These are phyloP conservation scores for Heterobasidion parviporum DNA, from an alignment of 1,284 basidiomycete species.

Conservation along the genomic window DNA sequence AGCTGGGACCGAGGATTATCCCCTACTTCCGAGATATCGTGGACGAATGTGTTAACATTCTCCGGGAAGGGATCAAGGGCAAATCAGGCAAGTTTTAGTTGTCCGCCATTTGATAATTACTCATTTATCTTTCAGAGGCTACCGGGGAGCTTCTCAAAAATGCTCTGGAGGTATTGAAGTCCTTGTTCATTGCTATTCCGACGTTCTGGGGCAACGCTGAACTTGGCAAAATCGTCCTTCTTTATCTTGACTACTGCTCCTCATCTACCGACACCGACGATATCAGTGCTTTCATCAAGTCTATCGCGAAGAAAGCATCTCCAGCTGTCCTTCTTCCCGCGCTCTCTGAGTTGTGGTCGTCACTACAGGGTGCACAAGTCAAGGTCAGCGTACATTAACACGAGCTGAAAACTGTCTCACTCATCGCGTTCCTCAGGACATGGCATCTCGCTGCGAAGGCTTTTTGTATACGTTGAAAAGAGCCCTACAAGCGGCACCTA, in stretches of 20 bases:
- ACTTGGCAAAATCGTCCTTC: constrained; percentile 42
- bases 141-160: constrained; percentile 22
- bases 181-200: constrained; percentile 53
- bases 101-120: neutral
- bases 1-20: constrained; percentile 81
- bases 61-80: constrained; percentile 34
- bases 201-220: constrained; percentile 67
- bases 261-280: constrained; percentile 18
- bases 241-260: constrained; percentile 43
- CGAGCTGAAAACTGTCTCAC: neutral
- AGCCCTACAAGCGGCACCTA: constrained; percentile 55
- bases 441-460: constrained; percentile 30
- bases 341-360: constrained; percentile 49
- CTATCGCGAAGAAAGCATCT: constrained; percentile 62
- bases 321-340: constrained; percentile 61
- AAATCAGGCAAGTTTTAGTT: constrained; percentile 16
- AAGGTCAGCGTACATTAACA: constrained; percentile 25
- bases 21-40: constrained; percentile 75
- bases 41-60: constrained; percentile 42
- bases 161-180: constrained; percentile 43
- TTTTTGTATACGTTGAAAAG: constrained; percentile 69
- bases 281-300: constrained; percentile 36
- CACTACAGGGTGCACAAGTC: constrained; percentile 20
- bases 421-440: constrained; percentile 10
- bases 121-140: neutral